Percentiles rank a stretch among this genome's conserved stretches.
These are phyloP conservation scores for Aspergillus biplanus DNA, from an alignment of 495 filamentous ascomycete species.

Conservation along the genomic window DNA sequence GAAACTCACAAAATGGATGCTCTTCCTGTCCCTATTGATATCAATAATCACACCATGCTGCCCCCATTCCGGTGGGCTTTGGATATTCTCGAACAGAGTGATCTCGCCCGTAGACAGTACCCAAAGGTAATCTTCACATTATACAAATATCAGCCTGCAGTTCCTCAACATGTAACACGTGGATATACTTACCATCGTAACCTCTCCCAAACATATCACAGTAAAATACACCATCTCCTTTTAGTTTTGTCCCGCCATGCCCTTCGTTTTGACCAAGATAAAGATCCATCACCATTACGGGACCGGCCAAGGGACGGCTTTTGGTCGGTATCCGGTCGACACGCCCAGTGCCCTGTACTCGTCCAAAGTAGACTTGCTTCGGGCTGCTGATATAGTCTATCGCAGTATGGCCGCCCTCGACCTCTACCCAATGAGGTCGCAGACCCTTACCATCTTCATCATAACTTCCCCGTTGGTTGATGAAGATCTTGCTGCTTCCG, in stretches of 20 bases:
- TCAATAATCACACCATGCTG: conserved; percentile 20
- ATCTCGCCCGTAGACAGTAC: conserved; percentile 1
- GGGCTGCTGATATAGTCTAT: neutral
- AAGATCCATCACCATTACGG: neutral
- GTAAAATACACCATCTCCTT: conserved; percentile 9
- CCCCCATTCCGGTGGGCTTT: conserved; percentile 13
- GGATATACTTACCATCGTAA: conserved; percentile 9
- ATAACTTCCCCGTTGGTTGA: neutral
- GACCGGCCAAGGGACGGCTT: neutral
- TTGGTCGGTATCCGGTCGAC: neutral
- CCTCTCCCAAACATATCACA: conserved; percentile 14
- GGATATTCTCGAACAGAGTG: conserved; percentile 17
- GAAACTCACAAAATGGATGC: conserved; percentile 24
- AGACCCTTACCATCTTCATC: neutral
- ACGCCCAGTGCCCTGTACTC: neutral
- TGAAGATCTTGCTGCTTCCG: conserved; percentile 22
- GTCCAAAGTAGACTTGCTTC: neutral
- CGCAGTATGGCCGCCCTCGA: neutral
- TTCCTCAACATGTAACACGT: neutral
- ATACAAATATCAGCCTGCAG: neutral
- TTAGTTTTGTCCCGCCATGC: neutral
- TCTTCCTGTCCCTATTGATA: conserved; percentile 25
- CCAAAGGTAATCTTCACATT: neutral
- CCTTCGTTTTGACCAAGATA: neutral
- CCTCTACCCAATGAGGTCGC: neutral